Base-by-base conservation (phyloP, 768 basidiomycete genomes). In the Lentinula detonsa region DNA sequence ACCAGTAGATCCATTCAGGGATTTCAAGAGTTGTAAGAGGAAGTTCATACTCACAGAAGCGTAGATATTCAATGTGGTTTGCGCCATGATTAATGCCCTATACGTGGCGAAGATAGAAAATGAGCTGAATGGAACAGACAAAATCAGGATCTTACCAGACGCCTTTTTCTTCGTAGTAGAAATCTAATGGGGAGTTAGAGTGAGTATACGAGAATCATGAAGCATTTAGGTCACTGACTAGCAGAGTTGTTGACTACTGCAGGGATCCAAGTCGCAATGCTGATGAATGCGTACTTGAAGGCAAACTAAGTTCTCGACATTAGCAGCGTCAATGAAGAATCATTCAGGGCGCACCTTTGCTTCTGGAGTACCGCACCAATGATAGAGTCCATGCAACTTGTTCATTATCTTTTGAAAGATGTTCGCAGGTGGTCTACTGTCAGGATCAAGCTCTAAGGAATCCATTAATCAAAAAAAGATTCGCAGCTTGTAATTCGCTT, bases 61-160 rank as follows among this genome's bases (percentile, higher is more conserved):
- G 65, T 78, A 85, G 39, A 85, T 76, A 50, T 79, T 83, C 57
- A 85, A 61, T 13, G 80, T 83, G 1, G 81, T 84, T 64, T 86
- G 85, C 0, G 81, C 79, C 81, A 84, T 85, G 66, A 85, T 83
- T 52, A 85, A 69, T 4, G 82, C 82, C 83, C 82, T 76, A 45
- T 9, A 53, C 11, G 10, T 18, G 50, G 3, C 28, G n/a, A 51
- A 23, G 0, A 51, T 13, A n/a, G 16, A 3, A 6, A 53, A 34
- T 51, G 37, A 53, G 51, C 33, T 34, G 7, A 31, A 35, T 13
- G 10, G 23, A 13, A 4, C 7, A 2, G n/a, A 4, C 8, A 5
- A 16, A 28, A 18, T n/a, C 7, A 57, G 21, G 5, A 28, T 43
- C 74, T 51, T 61, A 78, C 78, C 80, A 85, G 4, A 84, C 57